A percentile compares a stretch with the other conserved stretches of the same genome.
Evolutionary conservation across 805 yeast species (phyloP).

Genomic region (Pichia scutulata): DNA sequence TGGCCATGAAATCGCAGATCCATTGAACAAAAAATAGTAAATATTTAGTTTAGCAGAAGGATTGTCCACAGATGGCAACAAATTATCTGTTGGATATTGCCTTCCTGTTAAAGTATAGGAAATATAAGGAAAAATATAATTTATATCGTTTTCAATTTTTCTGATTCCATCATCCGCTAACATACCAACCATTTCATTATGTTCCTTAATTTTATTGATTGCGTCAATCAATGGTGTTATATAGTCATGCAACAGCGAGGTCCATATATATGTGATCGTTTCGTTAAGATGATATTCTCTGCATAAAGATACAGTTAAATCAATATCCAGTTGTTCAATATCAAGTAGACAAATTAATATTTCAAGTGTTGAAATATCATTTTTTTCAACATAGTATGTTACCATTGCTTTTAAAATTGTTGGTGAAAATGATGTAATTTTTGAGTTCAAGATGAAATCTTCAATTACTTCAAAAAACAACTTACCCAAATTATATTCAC

Average conservation of each 20-base stretch:
- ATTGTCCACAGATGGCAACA: constrained; percentile 30
- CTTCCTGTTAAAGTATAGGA: constrained; percentile 68
- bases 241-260: constrained; percentile 59
- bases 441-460: constrained; percentile 39
- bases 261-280: constrained; percentile 66
- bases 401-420: constrained; percentile 55
- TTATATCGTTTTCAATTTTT: constrained; percentile 14
- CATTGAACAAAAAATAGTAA: constrained; percentile 54
- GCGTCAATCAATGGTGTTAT: constrained; percentile 63
- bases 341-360: constrained; percentile 66
- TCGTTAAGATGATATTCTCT: constrained; percentile 48
- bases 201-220: constrained; percentile 27
- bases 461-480: constrained; percentile 48
- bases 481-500: constrained; percentile 24
- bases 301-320: constrained; percentile 62
- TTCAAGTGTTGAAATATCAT: constrained; percentile 46
- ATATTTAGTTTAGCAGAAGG: constrained; percentile 41
- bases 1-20: constrained; percentile 43
- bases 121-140: constrained; percentile 50
- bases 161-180: constrained; percentile 9
- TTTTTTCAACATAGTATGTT: constrained; percentile 33
- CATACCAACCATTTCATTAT: constrained; percentile 8
- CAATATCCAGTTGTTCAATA: constrained; percentile 64
- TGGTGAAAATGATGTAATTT: constrained; percentile 52
- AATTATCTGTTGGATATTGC: constrained; percentile 66